A percentile compares a stretch with the other conserved stretches of the same genome.
These are phyloP conservation scores for Diddensiella transvaalensis DNA, from an alignment of 805 yeast genomes.

Conservation along the genomic window DNA sequence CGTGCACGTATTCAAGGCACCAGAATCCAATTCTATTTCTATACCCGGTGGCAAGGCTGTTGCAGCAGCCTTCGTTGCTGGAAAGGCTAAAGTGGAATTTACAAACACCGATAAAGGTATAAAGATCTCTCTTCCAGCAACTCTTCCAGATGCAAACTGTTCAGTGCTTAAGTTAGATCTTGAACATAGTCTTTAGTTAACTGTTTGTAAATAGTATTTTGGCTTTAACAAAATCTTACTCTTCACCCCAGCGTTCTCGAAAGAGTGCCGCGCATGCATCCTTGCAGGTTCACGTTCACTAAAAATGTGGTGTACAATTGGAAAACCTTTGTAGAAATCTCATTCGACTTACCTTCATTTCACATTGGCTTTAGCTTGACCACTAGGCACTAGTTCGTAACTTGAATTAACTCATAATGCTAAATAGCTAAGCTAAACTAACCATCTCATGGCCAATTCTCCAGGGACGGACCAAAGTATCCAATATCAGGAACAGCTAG, in stretches of 20 bases:
- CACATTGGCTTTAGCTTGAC: too few relatives aligned
- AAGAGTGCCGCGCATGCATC: too few relatives aligned
- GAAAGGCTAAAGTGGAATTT: background rate
- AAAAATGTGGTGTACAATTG: too few relatives aligned
- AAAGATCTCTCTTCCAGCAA: background rate
- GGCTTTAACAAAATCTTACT: too few relatives aligned
- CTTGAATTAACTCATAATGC: too few relatives aligned
- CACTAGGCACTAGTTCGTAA: too few relatives aligned
- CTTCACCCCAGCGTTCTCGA: too few relatives aligned
- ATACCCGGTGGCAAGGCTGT: background rate
- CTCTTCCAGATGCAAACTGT: background rate
- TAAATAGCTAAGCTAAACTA: too few relatives aligned
- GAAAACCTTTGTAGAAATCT: too few relatives aligned
- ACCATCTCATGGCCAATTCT: constrained; percentile 14
- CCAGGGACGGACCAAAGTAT: constrained; percentile 32
- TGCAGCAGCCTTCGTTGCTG: background rate
- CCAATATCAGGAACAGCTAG: constrained; percentile 24
- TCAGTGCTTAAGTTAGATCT: constrained; percentile 2
- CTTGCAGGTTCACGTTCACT: too few relatives aligned
- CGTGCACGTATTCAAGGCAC: background rate
- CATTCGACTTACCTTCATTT: too few relatives aligned
- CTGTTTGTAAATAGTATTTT: too few relatives aligned
- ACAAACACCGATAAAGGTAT: background rate
- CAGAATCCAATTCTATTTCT: background rate
- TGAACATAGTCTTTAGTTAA: background rate